Percentiles rank a stretch among this genome's conserved stretches.
Evolutionary conservation across 1,284 basidiomycete genomes (phyloP).

Genomic region (Hypsizygus ulmarius): DNA sequence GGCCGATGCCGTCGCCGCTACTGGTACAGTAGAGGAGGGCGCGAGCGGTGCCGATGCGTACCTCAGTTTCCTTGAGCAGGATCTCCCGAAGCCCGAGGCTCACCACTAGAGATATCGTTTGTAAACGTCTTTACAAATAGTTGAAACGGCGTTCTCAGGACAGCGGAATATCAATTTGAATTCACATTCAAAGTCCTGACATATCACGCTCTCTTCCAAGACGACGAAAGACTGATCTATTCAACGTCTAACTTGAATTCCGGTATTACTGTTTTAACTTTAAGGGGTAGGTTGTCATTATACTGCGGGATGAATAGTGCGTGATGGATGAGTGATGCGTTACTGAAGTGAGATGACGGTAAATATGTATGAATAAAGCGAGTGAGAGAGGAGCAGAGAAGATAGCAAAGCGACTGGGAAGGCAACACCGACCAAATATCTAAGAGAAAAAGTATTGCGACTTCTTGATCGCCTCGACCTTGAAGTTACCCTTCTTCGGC

Average conservation of each 20-base stretch:
- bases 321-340: conserved; percentile 2
- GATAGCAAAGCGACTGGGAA: conserved; percentile 1
- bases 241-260: too few relatives aligned
- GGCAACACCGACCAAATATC: conserved; percentile 5
- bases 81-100: conserved; percentile 40
- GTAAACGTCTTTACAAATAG: conserved; percentile 18
- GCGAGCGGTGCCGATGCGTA: conserved; percentile 40
- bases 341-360: conserved; percentile 1
- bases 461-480: conserved; percentile 81
- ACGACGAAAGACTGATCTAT: too few relatives aligned
- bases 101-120: conserved; percentile 37
- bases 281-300: background rate
- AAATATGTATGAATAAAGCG: conserved; percentile 3
- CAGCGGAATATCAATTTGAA: too few relatives aligned
- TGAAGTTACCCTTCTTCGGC: conserved; percentile 86
- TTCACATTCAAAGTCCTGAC: too few relatives aligned
- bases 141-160: conserved; percentile 4
- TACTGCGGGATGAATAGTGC: conserved; percentile 3
- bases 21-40: conserved; percentile 25
- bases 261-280: too few relatives aligned
- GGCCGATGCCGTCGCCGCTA: conserved; percentile 28
- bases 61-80: conserved; percentile 45
- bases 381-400: background rate
- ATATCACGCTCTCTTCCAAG: too few relatives aligned
- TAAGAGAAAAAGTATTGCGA: conserved; percentile 92